Percentiles rank a stretch among this genome's conserved stretches.
These are phyloP conservation scores for Handroanthus guayacan DNA, from an alignment of 257 asterid species.

Conservation along the genomic window DNA sequence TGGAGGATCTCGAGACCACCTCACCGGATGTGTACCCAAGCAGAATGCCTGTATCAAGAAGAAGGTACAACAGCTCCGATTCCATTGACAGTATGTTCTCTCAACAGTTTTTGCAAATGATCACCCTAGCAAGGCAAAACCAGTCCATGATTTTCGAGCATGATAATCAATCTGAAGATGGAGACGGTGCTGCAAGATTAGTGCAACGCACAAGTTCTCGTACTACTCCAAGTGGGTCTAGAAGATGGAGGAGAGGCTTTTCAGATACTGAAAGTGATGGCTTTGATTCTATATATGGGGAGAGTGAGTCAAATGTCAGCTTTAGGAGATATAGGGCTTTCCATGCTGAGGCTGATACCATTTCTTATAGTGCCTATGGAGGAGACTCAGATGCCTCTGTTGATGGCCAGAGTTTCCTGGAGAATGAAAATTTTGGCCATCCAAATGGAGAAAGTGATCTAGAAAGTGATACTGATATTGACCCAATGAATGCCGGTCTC, in stretches of 20 bases:
- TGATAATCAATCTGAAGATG: slow-evolving; percentile 57
- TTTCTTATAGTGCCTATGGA: slow-evolving; percentile 63
- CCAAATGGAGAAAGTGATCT: slow-evolving; percentile 60
- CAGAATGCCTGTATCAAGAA: slow-evolving; percentile 45
- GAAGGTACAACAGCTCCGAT: slow-evolving; percentile 64
- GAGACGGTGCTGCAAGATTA: slow-evolving; percentile 50
- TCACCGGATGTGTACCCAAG: slow-evolving; percentile 54
- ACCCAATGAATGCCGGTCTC: slow-evolving; percentile 91
- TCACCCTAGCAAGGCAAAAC: slow-evolving; percentile 62
- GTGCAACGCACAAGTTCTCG: slow-evolving; percentile 51
- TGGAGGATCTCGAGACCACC: slow-evolving; percentile 67
- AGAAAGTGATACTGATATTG: slow-evolving; percentile 83
- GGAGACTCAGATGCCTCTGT: slow-evolving; percentile 79
- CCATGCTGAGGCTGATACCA: slow-evolving; percentile 64
- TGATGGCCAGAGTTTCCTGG: slow-evolving; percentile 68
- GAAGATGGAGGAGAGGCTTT: slow-evolving; percentile 69
- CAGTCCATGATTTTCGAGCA: slow-evolving; percentile 45
- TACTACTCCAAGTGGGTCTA: slow-evolving; percentile 70
- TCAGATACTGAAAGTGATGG: slow-evolving; percentile 89
- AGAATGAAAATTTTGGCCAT: slow-evolving; percentile 50
- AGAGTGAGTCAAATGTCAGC: slow-evolving; percentile 76
- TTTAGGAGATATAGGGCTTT: slow-evolving; percentile 67
- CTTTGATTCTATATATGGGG: slow-evolving; percentile 75
- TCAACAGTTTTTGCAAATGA: slow-evolving; percentile 63
- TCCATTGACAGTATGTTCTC: slow-evolving; percentile 68